Evolutionary conservation across 768 basidiomycete species (phyloP), one percentile per base, ranked within the genome.

Genomic region (Lactarius pseudohatsudake): DNA sequence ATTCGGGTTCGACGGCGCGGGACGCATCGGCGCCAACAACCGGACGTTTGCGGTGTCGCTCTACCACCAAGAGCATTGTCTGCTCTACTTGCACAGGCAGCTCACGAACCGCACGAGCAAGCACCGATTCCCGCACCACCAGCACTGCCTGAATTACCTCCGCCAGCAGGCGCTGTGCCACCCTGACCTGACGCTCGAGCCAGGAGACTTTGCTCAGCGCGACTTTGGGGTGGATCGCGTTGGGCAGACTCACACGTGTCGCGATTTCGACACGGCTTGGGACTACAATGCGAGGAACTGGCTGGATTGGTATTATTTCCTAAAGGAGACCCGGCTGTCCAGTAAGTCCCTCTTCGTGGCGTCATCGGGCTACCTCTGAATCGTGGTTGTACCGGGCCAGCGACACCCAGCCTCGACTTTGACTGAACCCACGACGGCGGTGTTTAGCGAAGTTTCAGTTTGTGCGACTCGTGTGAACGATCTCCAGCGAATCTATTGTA

Each of bases 1-100:
- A 22, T 62, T 57, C 57, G 62, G 61, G 1, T 64, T 59, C 15
- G 61, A 63, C 30, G 66, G 66, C 38, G 62, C 62, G 6, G 61
- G n/a, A 1, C 65, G 65, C 11, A 30, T 62, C 8, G 65, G 61
- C 5, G 36, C 26, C 4, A 0, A 67, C 22, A 64, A 67, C 26
- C 66, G 66, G 10, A 64, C 66, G 38, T 77, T 79, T 59, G 76
- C 70, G 18, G 71, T 72, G 26, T 75, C 78, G 38, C 77, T 82
- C 69, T 82, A 79, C 74, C 83, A 84, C 71, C 78, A 84, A 66
- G 76, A 81, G 18, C 84, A 84, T 65, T 84, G 82, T 62, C 62
- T 59, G 4, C 20, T 54, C 18, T 59, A 64, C n/a, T 15, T 79
- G 22, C 77, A 79, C 18, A 73, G 67, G 2, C 74, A 74, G 15